Percentiles rank a stretch among this genome's conserved stretches.
phyloP scores from a whole-genome alignment of 164 flowering plant genomes.

The Vitis cinerea region DNA sequence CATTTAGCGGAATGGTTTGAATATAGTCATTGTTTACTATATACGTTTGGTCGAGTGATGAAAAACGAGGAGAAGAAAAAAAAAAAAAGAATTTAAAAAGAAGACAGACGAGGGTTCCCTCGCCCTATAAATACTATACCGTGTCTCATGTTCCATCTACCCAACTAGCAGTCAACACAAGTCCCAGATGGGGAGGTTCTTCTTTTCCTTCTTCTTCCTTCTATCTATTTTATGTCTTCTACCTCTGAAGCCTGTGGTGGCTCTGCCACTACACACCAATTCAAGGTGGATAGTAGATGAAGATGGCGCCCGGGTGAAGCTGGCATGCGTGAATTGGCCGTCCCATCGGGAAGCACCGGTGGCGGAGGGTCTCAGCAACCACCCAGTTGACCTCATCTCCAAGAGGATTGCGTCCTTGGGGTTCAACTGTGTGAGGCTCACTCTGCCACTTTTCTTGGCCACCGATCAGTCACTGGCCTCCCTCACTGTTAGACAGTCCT shows the following conservation, averaged over 20 bases:
- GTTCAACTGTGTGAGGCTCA: conserved; percentile 18
- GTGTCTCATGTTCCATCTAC: too few species aligned
- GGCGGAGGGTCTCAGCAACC: conserved; percentile 18
- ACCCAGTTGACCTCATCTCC: conserved; percentile 9
- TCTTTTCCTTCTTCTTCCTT: too few species aligned
- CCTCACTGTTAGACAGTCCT: conserved; percentile 11
- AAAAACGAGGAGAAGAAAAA: too few species aligned
- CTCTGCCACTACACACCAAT: conserved; percentile 13
- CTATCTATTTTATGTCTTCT: too few species aligned
- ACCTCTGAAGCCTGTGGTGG: background rate
- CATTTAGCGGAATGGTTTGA: too few species aligned
- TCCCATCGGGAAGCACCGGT: conserved; percentile 7
- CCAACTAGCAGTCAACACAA: too few species aligned
- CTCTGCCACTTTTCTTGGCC: conserved; percentile 9
- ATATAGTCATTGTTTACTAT: too few species aligned
- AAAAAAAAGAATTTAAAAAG: too few species aligned
- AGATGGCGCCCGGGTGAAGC: conserved; percentile 15
- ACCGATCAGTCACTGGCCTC: conserved; percentile 2
- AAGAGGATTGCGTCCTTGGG: conserved; percentile 6
- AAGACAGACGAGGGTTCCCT: too few species aligned
- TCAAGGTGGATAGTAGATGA: conserved; percentile 19
- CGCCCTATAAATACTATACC: too few species aligned
- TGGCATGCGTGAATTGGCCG: conserved; percentile 18
- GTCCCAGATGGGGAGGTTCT: too few species aligned
- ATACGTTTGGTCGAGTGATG: too few species aligned